Conservation (phyloP, 202 grass and related monocot genomes). For the Sporobolus alterniflorus region DNA sequence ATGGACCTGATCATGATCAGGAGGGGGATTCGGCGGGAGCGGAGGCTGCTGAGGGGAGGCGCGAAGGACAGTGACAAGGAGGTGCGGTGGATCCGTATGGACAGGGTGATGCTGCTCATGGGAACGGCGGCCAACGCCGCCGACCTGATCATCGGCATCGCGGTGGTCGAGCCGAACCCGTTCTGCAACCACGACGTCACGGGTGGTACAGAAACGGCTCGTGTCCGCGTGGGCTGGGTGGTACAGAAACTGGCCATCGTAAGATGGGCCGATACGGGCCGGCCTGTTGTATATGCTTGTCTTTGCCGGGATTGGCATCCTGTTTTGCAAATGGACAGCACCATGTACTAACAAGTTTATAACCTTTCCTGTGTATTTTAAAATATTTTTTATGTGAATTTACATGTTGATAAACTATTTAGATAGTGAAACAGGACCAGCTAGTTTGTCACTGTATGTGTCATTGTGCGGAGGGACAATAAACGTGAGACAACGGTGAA, state of each 20-base stretch:
- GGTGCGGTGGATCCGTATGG: constrained; percentile 53
- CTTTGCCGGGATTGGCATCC: not conserved
- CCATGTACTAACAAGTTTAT: not conserved
- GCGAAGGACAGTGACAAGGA: constrained; percentile 14
- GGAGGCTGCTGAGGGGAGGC: constrained; percentile 33
- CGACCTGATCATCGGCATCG: constrained; percentile 72
- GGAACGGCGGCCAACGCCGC: constrained; percentile 79
- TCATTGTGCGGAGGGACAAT: too few species aligned
- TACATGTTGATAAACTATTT: too few species aligned
- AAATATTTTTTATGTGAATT: too few species aligned
- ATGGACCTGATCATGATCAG: constrained; percentile 86
- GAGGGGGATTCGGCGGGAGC: constrained; percentile 63
- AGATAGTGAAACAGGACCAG: too few species aligned
- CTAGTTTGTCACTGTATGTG: too few species aligned
- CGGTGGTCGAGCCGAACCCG: constrained; percentile 86
- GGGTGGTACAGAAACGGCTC: constrained; percentile 78
- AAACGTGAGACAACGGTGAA: too few species aligned
- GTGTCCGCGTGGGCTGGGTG: constrained; percentile 97
- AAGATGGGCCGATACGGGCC: not conserved
- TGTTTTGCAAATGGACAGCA: not conserved
- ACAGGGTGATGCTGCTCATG: constrained; percentile 97
- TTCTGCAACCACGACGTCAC: constrained; percentile 91
- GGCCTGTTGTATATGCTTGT: not conserved
- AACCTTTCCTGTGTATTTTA: too few species aligned
- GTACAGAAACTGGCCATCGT: constrained; percentile 96